Conservation (phyloP, 2,329 filamentous ascomycete species). For the Bertia moriformis region DNA sequence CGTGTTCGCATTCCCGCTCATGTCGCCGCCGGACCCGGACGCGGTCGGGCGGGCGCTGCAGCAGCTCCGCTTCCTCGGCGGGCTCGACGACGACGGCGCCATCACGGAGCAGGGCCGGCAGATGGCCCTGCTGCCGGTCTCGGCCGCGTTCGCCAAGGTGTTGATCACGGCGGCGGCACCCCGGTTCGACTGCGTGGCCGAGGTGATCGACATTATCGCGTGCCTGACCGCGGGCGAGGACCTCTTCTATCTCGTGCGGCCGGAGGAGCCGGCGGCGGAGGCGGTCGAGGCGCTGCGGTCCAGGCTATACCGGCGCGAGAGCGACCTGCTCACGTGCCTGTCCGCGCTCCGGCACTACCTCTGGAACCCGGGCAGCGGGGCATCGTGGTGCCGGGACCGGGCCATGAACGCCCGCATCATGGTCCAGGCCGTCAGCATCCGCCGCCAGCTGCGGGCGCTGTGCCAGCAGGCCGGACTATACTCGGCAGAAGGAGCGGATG, state of each 20-base stretch:
- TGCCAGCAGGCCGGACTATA: constrained; percentile 34
- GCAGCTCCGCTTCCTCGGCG: constrained; percentile 66
- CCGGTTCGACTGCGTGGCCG: constrained; percentile 43
- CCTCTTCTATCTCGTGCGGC: constrained; percentile 43
- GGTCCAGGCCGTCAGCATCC: constrained; percentile 45
- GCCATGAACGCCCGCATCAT: constrained; percentile 45
- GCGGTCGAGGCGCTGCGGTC: constrained; percentile 35
- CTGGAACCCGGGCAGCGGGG: constrained; percentile 36
- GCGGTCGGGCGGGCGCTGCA: constrained; percentile 69
- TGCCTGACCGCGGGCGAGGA: constrained; percentile 49
- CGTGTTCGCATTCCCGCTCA: constrained; percentile 67
- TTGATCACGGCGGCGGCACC: constrained; percentile 60
- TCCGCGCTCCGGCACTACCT: constrained; percentile 48
- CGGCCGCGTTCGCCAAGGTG: constrained; percentile 67
- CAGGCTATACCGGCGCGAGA: constrained; percentile 44
- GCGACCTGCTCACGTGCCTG: constrained; percentile 50
- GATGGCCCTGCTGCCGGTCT: constrained; percentile 72
- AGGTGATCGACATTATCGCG: constrained; percentile 71
- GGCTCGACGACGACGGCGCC: constrained; percentile 54
- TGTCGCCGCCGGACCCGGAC: constrained; percentile 66
- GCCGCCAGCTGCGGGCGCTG: constrained; percentile 42
- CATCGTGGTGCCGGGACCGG: constrained; percentile 41
- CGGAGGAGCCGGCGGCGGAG: constrained; percentile 35
- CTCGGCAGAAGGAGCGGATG: constrained; percentile 27
- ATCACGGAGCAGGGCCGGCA: constrained; percentile 63